Percentiles rank a stretch among this genome's conserved stretches.
Evolutionary conservation across 495 filamentous ascomycete genomes (phyloP).

Genomic region (Chaetomium fimeti): DNA sequence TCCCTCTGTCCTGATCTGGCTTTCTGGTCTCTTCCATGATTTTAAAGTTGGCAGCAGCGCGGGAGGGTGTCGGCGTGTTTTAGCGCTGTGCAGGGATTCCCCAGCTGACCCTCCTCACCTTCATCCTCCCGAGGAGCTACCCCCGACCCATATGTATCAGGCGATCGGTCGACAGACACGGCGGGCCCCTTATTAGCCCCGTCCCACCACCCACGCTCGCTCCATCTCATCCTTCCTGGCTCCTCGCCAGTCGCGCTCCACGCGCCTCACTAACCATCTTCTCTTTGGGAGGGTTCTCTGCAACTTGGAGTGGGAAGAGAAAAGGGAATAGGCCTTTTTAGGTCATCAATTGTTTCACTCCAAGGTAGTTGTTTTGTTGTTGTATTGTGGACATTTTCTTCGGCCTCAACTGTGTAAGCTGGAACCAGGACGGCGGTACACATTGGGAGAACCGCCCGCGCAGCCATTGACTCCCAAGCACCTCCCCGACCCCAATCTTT

Average conservation of each 20-base stretch:
- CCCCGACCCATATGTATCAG: not conserved
- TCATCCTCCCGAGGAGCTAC: not conserved
- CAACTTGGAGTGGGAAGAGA: not conserved
- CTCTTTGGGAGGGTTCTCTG: not conserved
- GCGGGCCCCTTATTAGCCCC: conserved; percentile 19
- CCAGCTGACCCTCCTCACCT: conserved; percentile 20
- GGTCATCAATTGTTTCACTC: not conserved
- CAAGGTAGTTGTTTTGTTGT: not conserved
- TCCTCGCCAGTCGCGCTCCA: conserved; percentile 6
- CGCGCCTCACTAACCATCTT: conserved; percentile 4
- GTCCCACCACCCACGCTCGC: conserved; percentile 1
- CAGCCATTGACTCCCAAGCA: conserved; percentile 8
- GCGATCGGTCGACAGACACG: conserved; percentile 5
- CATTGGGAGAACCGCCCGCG: not conserved
- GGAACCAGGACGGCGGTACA: not conserved
- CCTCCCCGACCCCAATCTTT: not conserved
- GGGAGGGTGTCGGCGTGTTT: conserved; percentile 8
- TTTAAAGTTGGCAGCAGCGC: not conserved
- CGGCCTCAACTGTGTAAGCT: not conserved
- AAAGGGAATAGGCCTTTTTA: conserved; percentile 7
- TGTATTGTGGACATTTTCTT: not conserved
- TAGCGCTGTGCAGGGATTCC: conserved; percentile 22
- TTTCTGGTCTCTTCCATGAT: not conserved
- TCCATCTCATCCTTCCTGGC: conserved; percentile 2
- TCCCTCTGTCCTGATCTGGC: not conserved